Evolutionary conservation across 164 flowering plant species (phyloP), one percentile per base, ranked within the genome.

Genomic region (Vitis riparia): DNA sequence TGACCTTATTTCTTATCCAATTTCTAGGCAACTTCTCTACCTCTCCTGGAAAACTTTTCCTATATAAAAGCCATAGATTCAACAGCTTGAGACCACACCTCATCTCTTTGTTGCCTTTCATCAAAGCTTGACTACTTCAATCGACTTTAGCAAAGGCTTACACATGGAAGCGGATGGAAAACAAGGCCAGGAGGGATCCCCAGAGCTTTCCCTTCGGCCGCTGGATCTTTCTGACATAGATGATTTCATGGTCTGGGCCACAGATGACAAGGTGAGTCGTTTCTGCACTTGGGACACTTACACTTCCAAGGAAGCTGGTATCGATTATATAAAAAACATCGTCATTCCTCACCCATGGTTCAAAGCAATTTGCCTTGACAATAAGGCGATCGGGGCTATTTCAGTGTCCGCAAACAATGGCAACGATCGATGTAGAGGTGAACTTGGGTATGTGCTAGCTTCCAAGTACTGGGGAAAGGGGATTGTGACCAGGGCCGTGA

Each of bases 361-460:
- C 68, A 76, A 78, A 56, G 96, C 90, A 9, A 88, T 93, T 44
- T 93, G 97, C 79, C 15, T 88, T 0, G 44, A 78, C 2, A 63
- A 74, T 75, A 73, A 75, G 29, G 82, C 92, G 0, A 64, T 93
- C 63, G 98, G 97, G 0, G 62, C 81, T 4, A 86, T 91, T 52
- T 71, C 74, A 8, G 73, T 82, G 56, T 69, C 68, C 2, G 75
- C 82, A 15, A 69, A 72, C 23, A 32, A 74, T 8, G 71, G 74
- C 55, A 52, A 16, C 15, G 81, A 81, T 23, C 59, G 8, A 0
- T 84, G 83, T 52, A 78, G 92, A 56, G 92, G 77, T 1, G 89
- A 91, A 29, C 44, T 93, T 15, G 92, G 94, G 0, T 93, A 91
- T 71, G 91, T 69, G 3, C 17, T 93, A 51, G 92, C 80, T 0